phyloP scores from a whole-genome alignment of 2,329 filamentous ascomycete genomes.

The Fusarium poae region DNA sequence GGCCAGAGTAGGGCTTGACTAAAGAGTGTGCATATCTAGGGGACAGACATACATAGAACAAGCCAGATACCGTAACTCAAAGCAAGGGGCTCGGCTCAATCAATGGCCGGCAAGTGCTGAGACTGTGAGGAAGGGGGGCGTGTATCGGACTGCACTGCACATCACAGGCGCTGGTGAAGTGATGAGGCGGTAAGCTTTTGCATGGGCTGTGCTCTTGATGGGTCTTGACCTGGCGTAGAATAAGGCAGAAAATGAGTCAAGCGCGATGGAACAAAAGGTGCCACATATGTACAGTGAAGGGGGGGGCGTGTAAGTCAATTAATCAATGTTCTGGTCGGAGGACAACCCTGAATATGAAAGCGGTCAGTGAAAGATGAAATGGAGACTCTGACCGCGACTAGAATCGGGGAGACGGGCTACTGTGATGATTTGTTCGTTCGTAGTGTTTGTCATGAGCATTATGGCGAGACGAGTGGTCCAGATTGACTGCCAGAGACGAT shows the following conservation, averaged over 20 bases:
- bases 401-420: neutral
- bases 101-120: neutral
- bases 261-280: constrained; percentile 4
- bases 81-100: constrained; percentile 4
- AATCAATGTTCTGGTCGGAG: constrained; percentile 1
- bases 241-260: constrained; percentile 29
- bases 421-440: neutral
- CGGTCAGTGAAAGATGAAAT: neutral
- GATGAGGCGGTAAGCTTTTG: constrained; percentile 40
- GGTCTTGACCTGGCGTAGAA: constrained; percentile 13
- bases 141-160: neutral
- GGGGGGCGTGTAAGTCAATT: constrained; percentile 20
- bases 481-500: neutral
- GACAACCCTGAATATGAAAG: neutral
- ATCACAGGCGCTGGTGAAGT: constrained; percentile 7
- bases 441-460: neutral
- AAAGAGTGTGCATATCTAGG: constrained; percentile 24
- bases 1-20: constrained; percentile 26
- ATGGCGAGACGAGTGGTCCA: neutral
- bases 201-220: constrained; percentile 24
- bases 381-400: neutral
- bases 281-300: neutral
- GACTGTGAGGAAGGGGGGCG: constrained; percentile 12
- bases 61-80: neutral
- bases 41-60: neutral